Base-by-base conservation (phyloP, 2,329 filamentous ascomycete species). In the Chrysoporthe deuterocubensis region DNA sequence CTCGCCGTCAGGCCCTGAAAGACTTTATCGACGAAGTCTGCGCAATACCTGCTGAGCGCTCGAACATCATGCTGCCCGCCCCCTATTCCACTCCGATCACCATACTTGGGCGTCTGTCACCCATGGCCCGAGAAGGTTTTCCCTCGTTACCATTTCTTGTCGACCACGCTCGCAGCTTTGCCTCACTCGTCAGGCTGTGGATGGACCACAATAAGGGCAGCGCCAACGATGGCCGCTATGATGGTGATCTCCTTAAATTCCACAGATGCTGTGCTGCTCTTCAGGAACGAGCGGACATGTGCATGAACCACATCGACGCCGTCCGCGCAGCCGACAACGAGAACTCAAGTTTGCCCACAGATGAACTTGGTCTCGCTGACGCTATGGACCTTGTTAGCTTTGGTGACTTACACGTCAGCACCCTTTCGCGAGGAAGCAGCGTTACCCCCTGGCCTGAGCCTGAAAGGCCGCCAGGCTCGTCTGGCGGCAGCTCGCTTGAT, bases 71-170 rank as follows among this genome's bases (percentile, higher is more conserved):
- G 9, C 85, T 93, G 9, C 92, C 93, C 1, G 91, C 94, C 0
- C 93, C 92, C 2, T 99, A 98, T 80, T 94, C 92, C 61, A 97
- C 96, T 0, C 96, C 96, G 0, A 89, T 96, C 65, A 94, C 94
- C 11, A 98, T 99, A 70, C 86, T 97, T 54, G 89, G 90, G 56
- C 91, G 96, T 0, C 81, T 98, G 16, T 91, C 93, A 8, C 88
- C 90, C 11, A 90, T 90, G 0, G 93, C 92, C 9, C 88, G 93
- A 66, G 96, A 99, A 80, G 96, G 96, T 0, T 97, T 97, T 74
- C 95, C 94, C 0, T 96, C 92, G 58, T 83, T 99, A 16, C 96
- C 96, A 0, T 97, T 97, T 76, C 86, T 99, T 4, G 92, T 99
- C 70, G 96, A 99, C 73, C 90, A 94, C 71, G 89, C 94, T 8